These are phyloP conservation scores for Heritiera littoralis DNA, from an alignment of 345 rosid species.

Conservation along the genomic window DNA sequence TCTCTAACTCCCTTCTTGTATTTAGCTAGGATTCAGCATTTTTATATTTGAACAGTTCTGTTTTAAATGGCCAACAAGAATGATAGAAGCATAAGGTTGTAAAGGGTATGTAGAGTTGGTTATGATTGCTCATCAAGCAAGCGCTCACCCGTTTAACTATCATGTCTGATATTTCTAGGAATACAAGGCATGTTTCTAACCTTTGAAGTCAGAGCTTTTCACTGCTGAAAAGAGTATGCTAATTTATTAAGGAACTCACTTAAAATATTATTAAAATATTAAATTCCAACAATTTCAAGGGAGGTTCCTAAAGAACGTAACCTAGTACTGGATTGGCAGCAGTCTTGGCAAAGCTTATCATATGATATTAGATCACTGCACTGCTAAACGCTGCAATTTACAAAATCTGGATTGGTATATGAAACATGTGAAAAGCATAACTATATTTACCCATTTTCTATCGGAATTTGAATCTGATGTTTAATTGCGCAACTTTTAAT, in stretches of 20 bases:
- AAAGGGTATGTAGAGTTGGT: background rate
- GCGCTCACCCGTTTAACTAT: background rate
- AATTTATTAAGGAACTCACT: background rate
- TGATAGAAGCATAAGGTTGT: background rate
- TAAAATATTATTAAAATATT: too few relatives aligned
- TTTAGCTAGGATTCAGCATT: background rate
- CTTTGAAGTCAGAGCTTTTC: background rate
- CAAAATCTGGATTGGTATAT: background rate
- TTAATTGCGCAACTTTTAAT: too few relatives aligned
- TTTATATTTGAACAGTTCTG: background rate
- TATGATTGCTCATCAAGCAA: background rate
- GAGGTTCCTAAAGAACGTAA: too few relatives aligned
- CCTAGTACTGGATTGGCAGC: too few relatives aligned
- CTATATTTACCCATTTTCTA: background rate
- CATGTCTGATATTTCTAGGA: background rate
- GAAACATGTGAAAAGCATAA: background rate
- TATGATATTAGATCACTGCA: too few relatives aligned
- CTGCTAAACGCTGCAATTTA: background rate
- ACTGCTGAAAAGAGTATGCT: background rate
- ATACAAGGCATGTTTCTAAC: background rate
- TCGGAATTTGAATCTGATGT: background rate
- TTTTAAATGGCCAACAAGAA: background rate
- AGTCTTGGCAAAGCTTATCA: too few relatives aligned
- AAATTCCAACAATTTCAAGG: too few relatives aligned
- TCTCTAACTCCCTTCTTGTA: background rate